phyloP scores from a whole-genome alignment of 768 basidiomycete species.

The Termitomyces sp. region DNA sequence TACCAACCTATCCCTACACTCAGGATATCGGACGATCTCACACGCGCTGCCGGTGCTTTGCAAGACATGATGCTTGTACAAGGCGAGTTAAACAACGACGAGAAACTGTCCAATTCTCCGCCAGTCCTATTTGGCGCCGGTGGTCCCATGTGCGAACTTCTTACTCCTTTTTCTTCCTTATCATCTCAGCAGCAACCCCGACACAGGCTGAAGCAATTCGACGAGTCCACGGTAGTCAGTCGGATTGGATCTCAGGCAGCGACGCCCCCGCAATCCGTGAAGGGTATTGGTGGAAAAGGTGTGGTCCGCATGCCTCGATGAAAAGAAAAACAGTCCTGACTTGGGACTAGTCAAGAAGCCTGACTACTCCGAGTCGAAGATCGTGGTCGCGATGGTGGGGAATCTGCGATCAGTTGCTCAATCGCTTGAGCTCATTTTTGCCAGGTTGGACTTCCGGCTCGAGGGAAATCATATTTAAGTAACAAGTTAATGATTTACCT shows the following conservation, averaged over 20 bases:
- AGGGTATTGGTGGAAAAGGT: slow-evolving; percentile 90
- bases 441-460: slow-evolving; percentile 93
- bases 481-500: slow-evolving; percentile 98
- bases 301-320: slow-evolving; percentile 6
- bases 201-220: slow-evolving; percentile 71
- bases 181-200: neutral
- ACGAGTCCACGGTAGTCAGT: slow-evolving; percentile 67
- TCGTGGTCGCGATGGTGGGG: slow-evolving; percentile 91
- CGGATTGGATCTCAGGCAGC: slow-evolving; percentile 66
- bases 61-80: slow-evolving; percentile 40
- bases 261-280: slow-evolving; percentile 78
- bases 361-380: slow-evolving; percentile 98
- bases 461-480: slow-evolving; percentile 97
- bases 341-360: slow-evolving; percentile 75
- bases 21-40: slow-evolving; percentile 39
- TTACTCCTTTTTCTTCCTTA: neutral
- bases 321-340: slow-evolving; percentile 2
- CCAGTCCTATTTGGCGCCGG: slow-evolving; percentile 68
- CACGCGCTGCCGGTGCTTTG: slow-evolving; percentile 44
- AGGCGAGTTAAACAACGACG: slow-evolving; percentile 24
- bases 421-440: neutral
- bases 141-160: slow-evolving; percentile 56
- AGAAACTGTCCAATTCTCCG: slow-evolving; percentile 33
- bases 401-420: neutral
- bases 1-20: slow-evolving; percentile 21